Evolutionary conservation across 495 filamentous ascomycete genomes (phyloP).

Genomic region (Massariosphaeria phaeospora): DNA sequence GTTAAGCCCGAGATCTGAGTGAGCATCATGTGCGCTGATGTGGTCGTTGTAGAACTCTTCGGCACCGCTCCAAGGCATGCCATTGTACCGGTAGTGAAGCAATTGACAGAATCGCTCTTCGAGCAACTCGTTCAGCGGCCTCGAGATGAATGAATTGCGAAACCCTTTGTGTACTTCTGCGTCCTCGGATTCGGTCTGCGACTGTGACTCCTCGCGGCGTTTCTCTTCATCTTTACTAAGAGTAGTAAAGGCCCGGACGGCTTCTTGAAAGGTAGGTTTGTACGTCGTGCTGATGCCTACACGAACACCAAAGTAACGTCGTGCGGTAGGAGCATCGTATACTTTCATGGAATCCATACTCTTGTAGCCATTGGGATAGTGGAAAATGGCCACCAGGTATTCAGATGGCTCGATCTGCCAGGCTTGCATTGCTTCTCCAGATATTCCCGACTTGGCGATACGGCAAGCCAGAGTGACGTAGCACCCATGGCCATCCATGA

Average conservation of each 20-base stretch:
- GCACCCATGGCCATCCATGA: conserved; percentile 43
- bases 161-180: conserved; percentile 34
- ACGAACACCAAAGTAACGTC: conserved; percentile 39
- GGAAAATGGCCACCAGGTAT: conserved; percentile 74
- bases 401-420: conserved; percentile 66
- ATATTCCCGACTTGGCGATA: conserved; percentile 66
- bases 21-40: conserved; percentile 40
- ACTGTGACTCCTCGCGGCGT: conserved; percentile 23
- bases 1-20: conserved; percentile 35
- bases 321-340: conserved; percentile 27
- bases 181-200: conserved; percentile 19
- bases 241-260: conserved; percentile 49
- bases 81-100: conserved; percentile 53
- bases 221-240: conserved; percentile 32
- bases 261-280: conserved; percentile 51
- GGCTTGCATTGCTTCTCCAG: conserved; percentile 67
- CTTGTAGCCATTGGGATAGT: conserved; percentile 56
- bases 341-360: conserved; percentile 48
- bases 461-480: conserved; percentile 62
- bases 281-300: conserved; percentile 52
- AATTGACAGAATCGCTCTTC: conserved; percentile 62
- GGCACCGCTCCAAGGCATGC: conserved; percentile 65
- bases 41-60: conserved; percentile 53
- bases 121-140: conserved; percentile 65
- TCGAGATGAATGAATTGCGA: conserved; percentile 62